Base-by-base conservation (phyloP, 2,329 filamentous ascomycete genomes). In the Samsoniella hepiali region DNA sequence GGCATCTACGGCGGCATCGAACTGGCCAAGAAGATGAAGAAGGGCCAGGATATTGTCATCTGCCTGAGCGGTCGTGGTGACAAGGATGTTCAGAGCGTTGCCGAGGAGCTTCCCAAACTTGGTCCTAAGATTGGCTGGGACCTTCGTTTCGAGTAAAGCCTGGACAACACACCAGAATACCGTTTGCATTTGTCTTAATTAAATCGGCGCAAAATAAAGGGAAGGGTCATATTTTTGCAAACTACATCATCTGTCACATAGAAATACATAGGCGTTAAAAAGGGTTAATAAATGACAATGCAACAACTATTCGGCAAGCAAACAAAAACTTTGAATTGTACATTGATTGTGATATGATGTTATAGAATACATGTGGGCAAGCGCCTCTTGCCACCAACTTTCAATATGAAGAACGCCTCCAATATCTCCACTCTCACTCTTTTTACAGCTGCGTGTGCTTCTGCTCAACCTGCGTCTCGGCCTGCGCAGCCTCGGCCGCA, bases 41-140 rank as follows among this genome's bases (percentile, higher is more conserved):
- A 93, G 80, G 93, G 86, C 59, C 81, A 97, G 78, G 93, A 98
- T 72, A 80, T 99, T 34, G 94, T 99, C 65, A 93, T 99, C 67
- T 98, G 94, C 78, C 76, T 99, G 44, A 96, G 91, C 73, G 95
- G 95, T 9, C 84, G 95, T 69, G 95, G 95, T 67, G 95, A 99
- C 78, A 99, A 99, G 86, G 95, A 99, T 73, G 95, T 99, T 64
- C 93, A 99, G 85, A 96, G 91, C 72, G 94, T 99, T 58, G 95
- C 95, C 0, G 95, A 99, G 73, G 92, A 96, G 78, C 79, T 99
- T 73, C 94, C 94, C 22, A 90, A 84, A 69, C 77, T 99, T 66
- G 94, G 95, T 0, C 95, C 95, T 8, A 82, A 90, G 81, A 98
- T 99, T 76, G 92, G 84, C 64, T 89, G 86, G 86, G 86, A 89